Evolutionary conservation across 129 eudicot species (phyloP), one percentile per base, ranked within the genome.

Genomic region (Deinandra increscens): DNA sequence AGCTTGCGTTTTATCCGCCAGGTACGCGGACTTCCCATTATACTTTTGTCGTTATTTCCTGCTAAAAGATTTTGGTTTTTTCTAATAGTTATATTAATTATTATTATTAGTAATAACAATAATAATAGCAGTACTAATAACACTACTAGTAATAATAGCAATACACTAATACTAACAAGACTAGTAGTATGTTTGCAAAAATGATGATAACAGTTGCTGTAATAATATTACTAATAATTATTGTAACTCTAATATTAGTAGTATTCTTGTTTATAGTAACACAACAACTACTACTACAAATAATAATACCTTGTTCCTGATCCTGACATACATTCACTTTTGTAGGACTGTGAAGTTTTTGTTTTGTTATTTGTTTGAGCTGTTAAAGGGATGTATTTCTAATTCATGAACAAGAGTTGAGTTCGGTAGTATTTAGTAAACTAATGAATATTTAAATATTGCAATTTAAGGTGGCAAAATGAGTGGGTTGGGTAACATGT

Each of bases 1-100:
- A 85, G 98, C 79, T 75, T 85, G 76, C 90, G 97, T 34, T 88
- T 83, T 71, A 36, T 89, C 34, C 98, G 97, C 68, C 98, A 93
- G 98, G 98, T 92, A 70, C 66, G 20, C 70, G 37, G 31, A 1
- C 60, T 54, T 62, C 19, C 0, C 17, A 5, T 50, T 53, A 46
- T 18, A 18, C 65, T 14, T 49, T 46, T 68, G 19, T 4, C 4
- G 34, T 61, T 42, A 26, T 31, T 17, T 7, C 29, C 12, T 71
- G 38, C 73, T 44, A 46, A 17, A 4, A 41, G 7, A 33, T 31
- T 0, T 33, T 7, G 15, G 13, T 49, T 68, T 54, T 64, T 1
- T 46, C 20, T 14, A 46, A 5, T 46, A 14, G n/a, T 41, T 4
- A 36, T 41, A 41, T 0, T 9, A 39, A 39, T 39, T 0, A 36